Evolutionary conservation across 495 filamentous ascomycete species (phyloP).

Genomic region (Aspergillus biplanus): DNA sequence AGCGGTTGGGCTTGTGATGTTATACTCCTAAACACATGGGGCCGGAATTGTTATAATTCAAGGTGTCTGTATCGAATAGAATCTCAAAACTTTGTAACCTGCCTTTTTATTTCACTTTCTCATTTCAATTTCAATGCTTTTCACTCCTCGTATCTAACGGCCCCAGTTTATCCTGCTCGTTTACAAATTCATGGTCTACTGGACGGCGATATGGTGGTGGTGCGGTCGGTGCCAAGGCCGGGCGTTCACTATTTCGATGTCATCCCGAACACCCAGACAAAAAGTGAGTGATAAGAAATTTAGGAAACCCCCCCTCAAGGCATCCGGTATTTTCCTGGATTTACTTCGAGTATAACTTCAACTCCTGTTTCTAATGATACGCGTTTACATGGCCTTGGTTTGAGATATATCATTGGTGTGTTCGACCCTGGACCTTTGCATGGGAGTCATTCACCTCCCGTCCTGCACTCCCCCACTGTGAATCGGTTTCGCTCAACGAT

Average conservation of each 20-base stretch:
- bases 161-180: not conserved
- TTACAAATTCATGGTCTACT: not conserved
- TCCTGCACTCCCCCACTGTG: constrained; percentile 25
- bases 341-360: not conserved
- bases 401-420: constrained; percentile 1
- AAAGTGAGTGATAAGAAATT: not conserved
- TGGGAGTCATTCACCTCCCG: constrained; percentile 8
- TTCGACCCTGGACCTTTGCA: not conserved
- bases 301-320: not conserved
- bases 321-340: too few species aligned
- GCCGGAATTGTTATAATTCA: constrained; percentile 16
- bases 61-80: constrained; percentile 46
- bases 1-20: constrained; percentile 22
- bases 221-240: constrained; percentile 23
- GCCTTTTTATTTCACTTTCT: constrained; percentile 1
- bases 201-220: constrained; percentile 1
- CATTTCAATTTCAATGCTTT: not conserved
- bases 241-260: constrained; percentile 14
- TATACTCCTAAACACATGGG: constrained; percentile 24
- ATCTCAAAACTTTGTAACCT: constrained; percentile 24
- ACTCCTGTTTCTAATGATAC: not conserved
- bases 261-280: constrained; percentile 9
- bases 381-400: not conserved
- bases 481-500: constrained; percentile 35
- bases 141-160: not conserved